Base-by-base conservation (phyloP, 208 protist genomes). In the Trypanosoma conorhini region DNA sequence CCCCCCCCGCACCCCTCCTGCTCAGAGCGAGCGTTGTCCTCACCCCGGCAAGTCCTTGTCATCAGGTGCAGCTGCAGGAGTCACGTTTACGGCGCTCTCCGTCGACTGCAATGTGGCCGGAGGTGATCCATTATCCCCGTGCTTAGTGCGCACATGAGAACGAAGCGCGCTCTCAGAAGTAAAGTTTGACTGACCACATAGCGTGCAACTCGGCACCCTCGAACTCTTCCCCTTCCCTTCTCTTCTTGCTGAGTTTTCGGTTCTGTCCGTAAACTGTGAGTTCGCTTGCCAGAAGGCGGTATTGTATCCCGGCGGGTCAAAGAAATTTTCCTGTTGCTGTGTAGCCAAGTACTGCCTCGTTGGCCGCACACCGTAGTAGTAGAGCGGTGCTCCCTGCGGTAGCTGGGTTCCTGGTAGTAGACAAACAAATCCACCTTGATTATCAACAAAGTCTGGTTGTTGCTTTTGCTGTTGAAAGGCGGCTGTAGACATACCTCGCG, bases 381-480 rank as follows among this genome's bases (percentile, higher is more conserved):
- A 90, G 59, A 93, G 90, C 4, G 87, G 80, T 26, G 67, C 72
- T 15, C 85, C 87, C 21, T 67, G 62, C 4, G 84, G 84, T 60
- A 93, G 70, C 50, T 60, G 62, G 40, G 66, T 79, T 67, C 82
- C 83, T 46, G 82, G 81, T 50, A 80, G 67, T 26, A 92, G 58
- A 35, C 70, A 80, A 65, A 86, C 55, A 38, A 44, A 59, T 26
- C 67, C 64, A 55, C 61, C 28, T 31, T 64, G 46, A 62, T 52
- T 28, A 48, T 67, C 74, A 28, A 5, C 50, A 24, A 48, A 1
- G 13, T 76, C 54, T 17, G 15, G 4, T 44, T 65, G 62, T 30
- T 65, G 70, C 38, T 51, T 42, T 26, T 67, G 68, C n/a, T 60
- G 65, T 55, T 63, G 58, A 38, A 44, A 44, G 1, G 51, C 7